Evolutionary conservation across 2,329 filamentous ascomycete species (phyloP).

Genomic region (Clathrospora elynae): DNA sequence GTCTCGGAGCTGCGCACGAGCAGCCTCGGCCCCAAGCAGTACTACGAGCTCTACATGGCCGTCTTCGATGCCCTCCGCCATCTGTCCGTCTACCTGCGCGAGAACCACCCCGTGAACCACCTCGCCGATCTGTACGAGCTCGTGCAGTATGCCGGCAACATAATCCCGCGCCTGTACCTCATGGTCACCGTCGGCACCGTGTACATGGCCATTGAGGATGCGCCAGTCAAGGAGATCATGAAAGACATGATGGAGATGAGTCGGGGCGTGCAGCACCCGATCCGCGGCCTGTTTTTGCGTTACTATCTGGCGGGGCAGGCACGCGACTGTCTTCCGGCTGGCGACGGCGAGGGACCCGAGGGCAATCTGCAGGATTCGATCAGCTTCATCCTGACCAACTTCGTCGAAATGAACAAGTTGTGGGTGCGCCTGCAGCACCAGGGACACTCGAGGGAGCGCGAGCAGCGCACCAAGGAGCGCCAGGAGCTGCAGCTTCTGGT

Average conservation of each 20-base stretch:
- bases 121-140: constrained; percentile 97
- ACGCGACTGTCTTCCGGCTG: constrained; percentile 81
- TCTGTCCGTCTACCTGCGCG: constrained; percentile 92
- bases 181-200: constrained; percentile 99
- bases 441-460: constrained; percentile 91
- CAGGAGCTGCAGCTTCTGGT: constrained; percentile 95
- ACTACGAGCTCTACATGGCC: constrained; percentile 99
- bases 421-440: constrained; percentile 98
- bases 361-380: constrained; percentile 97
- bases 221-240: constrained; percentile 99
- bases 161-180: constrained; percentile 91
- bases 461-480: constrained; percentile 89
- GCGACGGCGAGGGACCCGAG: constrained; percentile 85
- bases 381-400: constrained; percentile 97
- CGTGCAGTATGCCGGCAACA: constrained; percentile 97
- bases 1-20: constrained; percentile 98
- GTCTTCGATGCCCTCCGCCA: constrained; percentile 98
- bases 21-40: constrained; percentile 97
- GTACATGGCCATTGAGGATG: constrained; percentile 98
- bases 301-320: constrained; percentile 97
- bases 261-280: constrained; percentile 93
- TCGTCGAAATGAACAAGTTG: constrained; percentile 99
- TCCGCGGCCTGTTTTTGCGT: constrained; percentile 89
- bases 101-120: constrained; percentile 97
- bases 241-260: constrained; percentile 99